Evolutionary conservation across 2,329 filamentous ascomycete species (phyloP), one percentile per base, ranked within the genome.

Genomic region (Arachnomyces sp.): DNA sequence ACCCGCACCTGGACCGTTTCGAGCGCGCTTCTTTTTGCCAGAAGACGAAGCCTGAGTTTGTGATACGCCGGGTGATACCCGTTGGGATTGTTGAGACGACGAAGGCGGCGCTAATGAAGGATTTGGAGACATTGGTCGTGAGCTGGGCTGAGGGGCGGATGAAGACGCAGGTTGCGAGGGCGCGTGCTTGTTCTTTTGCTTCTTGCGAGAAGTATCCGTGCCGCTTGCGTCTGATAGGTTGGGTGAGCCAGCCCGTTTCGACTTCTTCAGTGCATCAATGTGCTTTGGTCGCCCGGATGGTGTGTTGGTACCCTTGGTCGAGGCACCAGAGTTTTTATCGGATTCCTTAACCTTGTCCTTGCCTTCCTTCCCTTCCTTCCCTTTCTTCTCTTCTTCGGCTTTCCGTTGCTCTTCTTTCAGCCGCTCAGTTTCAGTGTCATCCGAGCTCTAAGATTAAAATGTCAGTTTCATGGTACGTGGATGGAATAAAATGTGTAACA

Each of bases 211-310:
- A 1, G 86, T 90, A 60, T 96, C 90, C 52, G 89, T 93, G 39
- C 87, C 90, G 59, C 87, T 94, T 7, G 87, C 87, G 59, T 96
- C 90, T 2, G 88, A 95, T 25, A 85, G 73, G 48, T 89, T 84
- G 3, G 89, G 87, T 12, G 88, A 95, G 13, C 88, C 87, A 25
- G 86, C 76, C 21, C 90, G 81, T 67, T 95, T 95, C 3, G 59
- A 55, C 47, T 73, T 74, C 53, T 75, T 76, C 39, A 69, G 52
- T 12, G 71, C 54, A 51, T 78, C 72, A 3, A 56, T 60, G 47
- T 72, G 67, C 49, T 77, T 77, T 31, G 67, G 72, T 25, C 73
- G 71, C 29, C 76, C 76, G 25, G 73, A 79, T 2, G 80, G 80
- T 2, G 80, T 83, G 51, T 73, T 85, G 29, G 75, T 78, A 18